phyloP scores from a whole-genome alignment of 179 eudicot species.

The Beta lomatogona region DNA sequence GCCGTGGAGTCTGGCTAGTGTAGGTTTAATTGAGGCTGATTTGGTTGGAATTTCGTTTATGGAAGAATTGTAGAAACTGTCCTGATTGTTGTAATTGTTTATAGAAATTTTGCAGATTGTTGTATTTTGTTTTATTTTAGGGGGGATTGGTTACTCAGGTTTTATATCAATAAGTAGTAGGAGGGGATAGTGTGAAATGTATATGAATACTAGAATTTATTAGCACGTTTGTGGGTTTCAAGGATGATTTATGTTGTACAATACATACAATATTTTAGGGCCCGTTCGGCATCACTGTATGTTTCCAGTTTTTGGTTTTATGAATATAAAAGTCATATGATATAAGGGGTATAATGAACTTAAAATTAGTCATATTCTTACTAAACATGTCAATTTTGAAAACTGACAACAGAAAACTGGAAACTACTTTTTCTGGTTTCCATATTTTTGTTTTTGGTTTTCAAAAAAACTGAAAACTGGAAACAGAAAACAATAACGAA shows the following conservation, averaged over 20 bases:
- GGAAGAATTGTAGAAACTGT: background rate
- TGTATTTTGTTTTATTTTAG: background rate
- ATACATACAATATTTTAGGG: too few relatives aligned
- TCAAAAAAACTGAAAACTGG: too few relatives aligned
- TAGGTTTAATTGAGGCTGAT: background rate
- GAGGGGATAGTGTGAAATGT: background rate
- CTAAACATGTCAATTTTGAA: too few relatives aligned
- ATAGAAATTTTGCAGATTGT: background rate
- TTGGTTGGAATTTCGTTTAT: background rate
- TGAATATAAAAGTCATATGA: too few relatives aligned
- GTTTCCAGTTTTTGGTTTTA: too few relatives aligned
- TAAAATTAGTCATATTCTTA: too few relatives aligned
- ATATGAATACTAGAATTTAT: background rate
- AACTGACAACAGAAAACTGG: too few relatives aligned
- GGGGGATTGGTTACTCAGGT: background rate
- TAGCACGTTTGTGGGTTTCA: background rate
- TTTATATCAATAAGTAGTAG: background rate
- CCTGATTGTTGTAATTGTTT: background rate
- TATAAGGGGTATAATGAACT: too few relatives aligned
- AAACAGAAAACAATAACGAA: too few relatives aligned
- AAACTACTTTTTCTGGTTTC: too few relatives aligned
- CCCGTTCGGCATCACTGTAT: too few relatives aligned
- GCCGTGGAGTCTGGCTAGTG: background rate
- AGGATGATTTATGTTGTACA: background rate
- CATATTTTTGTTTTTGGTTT: too few relatives aligned